These are phyloP conservation scores for Euphrasia arctica DNA, from an alignment of 305 asterid genomes.

Conservation along the genomic window DNA sequence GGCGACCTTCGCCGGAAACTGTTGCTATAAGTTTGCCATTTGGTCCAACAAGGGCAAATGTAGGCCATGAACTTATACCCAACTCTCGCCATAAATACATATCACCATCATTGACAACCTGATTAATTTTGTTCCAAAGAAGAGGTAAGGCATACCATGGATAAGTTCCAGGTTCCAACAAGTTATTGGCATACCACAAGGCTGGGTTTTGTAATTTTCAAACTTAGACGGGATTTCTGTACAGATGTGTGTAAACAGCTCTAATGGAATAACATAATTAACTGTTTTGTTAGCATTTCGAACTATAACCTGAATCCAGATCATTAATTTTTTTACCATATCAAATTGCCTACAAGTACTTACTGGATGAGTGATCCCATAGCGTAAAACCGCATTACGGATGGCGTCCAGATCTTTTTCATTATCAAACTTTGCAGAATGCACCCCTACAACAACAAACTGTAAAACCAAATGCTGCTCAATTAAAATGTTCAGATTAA, in stretches of 20 bases:
- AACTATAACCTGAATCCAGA: constrained; percentile 9
- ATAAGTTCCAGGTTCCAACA: constrained; percentile 10
- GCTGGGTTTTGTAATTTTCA: too few species aligned
- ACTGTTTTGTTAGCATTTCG: not conserved
- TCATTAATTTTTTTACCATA: constrained; percentile 8
- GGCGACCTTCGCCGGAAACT: constrained; percentile 92
- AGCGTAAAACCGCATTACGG: constrained; percentile 94
- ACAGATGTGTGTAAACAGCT: not conserved
- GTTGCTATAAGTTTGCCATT: constrained; percentile 91
- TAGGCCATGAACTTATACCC: constrained; percentile 97
- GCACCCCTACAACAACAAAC: constrained; percentile 97
- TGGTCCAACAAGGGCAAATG: constrained; percentile 91
- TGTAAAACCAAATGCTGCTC: constrained; percentile 43
- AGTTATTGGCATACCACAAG: constrained; percentile 7
- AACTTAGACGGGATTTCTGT: too few species aligned
- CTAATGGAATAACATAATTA: not conserved
- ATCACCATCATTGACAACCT: constrained; percentile 99
- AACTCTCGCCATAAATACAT: constrained; percentile 93
- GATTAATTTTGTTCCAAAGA: constrained; percentile 24
- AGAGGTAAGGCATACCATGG: constrained; percentile 7
- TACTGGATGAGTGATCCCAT: constrained; percentile 89
- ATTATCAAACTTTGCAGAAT: constrained; percentile 96
- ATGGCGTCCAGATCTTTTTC: constrained; percentile 95
- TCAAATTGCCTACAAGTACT: constrained; percentile 27
- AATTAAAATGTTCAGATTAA: constrained; percentile 21